Evolutionary conservation across 176 grass and related monocot genomes (phyloP).

Genomic region (Otatea glauca): DNA sequence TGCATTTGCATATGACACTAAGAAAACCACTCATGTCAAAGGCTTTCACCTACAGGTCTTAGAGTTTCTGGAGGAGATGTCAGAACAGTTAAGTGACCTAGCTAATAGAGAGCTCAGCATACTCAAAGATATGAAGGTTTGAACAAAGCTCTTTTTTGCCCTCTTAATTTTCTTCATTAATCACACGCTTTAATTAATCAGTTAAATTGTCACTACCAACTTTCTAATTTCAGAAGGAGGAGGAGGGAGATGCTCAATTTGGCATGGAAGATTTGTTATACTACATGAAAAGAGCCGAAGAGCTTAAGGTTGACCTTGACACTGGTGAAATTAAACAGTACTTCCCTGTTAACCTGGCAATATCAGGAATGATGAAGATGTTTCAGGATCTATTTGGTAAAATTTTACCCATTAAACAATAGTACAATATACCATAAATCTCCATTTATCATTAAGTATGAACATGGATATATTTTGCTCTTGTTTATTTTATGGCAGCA

Average conservation of each 20-base stretch:
- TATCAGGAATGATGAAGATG: conserved; percentile 94
- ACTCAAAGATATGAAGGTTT: conserved; percentile 93
- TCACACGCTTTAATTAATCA: conserved; percentile 30
- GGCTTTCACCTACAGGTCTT: conserved; percentile 62
- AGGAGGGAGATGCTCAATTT: conserved; percentile 73
- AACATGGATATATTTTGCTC: conserved; percentile 22
- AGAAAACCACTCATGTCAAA: conserved; percentile 23
- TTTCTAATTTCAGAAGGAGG: conserved; percentile 67
- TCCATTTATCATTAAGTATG: conserved; percentile 21
- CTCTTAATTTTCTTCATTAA: conserved; percentile 24
- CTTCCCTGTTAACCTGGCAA: conserved; percentile 84
- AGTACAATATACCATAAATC: neutral
- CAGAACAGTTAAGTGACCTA: conserved; percentile 67
- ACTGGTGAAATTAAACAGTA: conserved; percentile 87
- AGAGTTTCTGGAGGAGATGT: conserved; percentile 93
- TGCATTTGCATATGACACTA: conserved; percentile 19
- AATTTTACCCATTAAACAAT: conserved; percentile 38
- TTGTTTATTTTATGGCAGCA: conserved; percentile 55
- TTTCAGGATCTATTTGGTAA: conserved; percentile 98
- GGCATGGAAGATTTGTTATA: conserved; percentile 95
- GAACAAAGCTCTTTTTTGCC: conserved; percentile 36
- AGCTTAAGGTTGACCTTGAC: conserved; percentile 79
- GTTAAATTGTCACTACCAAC: neutral
- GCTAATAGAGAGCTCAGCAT: conserved; percentile 77
- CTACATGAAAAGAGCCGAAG: conserved; percentile 92